Base-by-base conservation (phyloP, 306 rosid species). In the Herpetospermum pedunculosum region DNA sequence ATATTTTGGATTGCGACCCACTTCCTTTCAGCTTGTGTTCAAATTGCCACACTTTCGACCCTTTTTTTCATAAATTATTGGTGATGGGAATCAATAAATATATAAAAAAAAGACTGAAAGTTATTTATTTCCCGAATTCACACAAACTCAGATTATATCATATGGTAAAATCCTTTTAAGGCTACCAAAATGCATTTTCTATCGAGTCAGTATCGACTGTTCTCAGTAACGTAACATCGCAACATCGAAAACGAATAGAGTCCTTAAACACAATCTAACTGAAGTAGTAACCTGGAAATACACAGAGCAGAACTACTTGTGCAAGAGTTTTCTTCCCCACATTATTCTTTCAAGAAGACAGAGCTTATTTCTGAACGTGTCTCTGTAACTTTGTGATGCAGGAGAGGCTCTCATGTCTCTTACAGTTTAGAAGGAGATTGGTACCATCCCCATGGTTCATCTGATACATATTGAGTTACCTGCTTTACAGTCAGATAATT, bases 361-460 rank as follows among this genome's bases (percentile, higher is more conserved):
- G 68, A 16, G 46, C 68, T 59, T 59, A 59, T 59, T 59, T 59
- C 43, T 59, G 68, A 15, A 59, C 9, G 2, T 19, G 8, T n/a
- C 55, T 49, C n/a, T n/a, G 54, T 12, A 19, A 49, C 55, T 49
- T 49, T 52, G 9, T 19, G 13, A 52, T 21, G 28, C 23, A 32
- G 40, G 8, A 38, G 44, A 44, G 40, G n/a, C n/a, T n/a, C 10
- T 53, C 46, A 7, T 23, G 13, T 41, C 71, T 58, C 26, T 89
- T 84, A 91, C 83, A 94, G 87, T 81, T 84, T 91, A 75, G 97
- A 87, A 77, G 99, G 99, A 75, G 91, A 83, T 41, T 76, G 78
- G 79, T 94, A 94, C 97, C 97, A 91, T 71, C 96, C 96, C 99
- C 99, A 94, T 10, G 96, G 90, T 50, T 91, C 99, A 62, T 87